Evolutionary conservation across 2,329 filamentous ascomycete species (phyloP).

Genomic region (Ophioceras dolichostomum): DNA sequence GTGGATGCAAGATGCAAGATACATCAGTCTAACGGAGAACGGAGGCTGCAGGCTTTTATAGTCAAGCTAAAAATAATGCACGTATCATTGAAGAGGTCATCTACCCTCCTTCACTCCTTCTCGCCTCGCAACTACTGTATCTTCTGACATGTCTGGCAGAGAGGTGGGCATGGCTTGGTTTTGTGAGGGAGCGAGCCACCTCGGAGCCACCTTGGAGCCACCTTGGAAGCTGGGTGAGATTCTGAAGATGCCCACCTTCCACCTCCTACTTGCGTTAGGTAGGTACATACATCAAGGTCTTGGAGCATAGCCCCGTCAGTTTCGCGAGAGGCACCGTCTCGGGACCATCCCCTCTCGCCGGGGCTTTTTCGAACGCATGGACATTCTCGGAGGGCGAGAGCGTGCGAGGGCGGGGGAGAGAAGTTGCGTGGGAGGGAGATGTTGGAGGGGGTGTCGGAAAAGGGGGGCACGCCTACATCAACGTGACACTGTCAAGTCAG

Average conservation of each 20-base stretch:
- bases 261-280: too few species aligned
- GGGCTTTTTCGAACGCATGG: too few species aligned
- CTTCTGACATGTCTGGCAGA: slow-evolving; percentile 12
- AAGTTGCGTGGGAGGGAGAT: slow-evolving; percentile 4
- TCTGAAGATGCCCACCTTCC: background rate
- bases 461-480: slow-evolving; percentile 8
- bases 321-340: too few species aligned
- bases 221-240: too few species aligned
- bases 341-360: too few species aligned
- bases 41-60: slow-evolving; percentile 2
- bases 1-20: slow-evolving; percentile 1
- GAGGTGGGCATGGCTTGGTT: slow-evolving; percentile 12
- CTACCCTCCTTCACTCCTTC: slow-evolving; percentile 1
- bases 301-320: slow-evolving; percentile 10
- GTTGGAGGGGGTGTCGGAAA: slow-evolving; percentile 4
- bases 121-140: background rate
- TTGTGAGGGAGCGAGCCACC: background rate
- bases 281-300: too few species aligned
- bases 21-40: background rate
- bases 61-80: slow-evolving; percentile 3
- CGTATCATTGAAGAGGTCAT: slow-evolving; percentile 3
- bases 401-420: slow-evolving; percentile 6
- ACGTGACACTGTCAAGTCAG: slow-evolving; percentile 15
- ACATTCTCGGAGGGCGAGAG: slow-evolving; percentile 9
- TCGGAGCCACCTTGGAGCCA: too few species aligned